A percentile compares a stretch with the other conserved stretches of the same genome.
Evolutionary conservation across 306 rosid genomes (phyloP).

Genomic region (Cicer pinnatifidum): DNA sequence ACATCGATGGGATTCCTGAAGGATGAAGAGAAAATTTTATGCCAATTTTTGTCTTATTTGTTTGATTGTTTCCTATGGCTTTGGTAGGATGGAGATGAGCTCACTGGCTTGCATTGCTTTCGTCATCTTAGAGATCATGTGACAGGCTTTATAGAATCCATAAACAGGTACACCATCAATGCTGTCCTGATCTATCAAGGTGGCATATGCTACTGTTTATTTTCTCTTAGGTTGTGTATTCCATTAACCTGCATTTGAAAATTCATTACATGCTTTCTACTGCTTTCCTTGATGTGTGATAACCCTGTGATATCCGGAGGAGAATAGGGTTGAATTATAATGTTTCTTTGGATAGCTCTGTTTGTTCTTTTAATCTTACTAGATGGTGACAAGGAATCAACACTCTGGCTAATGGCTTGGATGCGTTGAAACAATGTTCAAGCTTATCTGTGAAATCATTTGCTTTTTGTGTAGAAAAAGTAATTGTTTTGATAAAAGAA

Average conservation of each 20-base stretch:
- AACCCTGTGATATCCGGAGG: background rate
- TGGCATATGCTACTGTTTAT: slow-evolving; percentile 31
- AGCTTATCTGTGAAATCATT: background rate
- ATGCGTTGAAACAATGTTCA: slow-evolving; percentile 20
- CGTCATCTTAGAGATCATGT: slow-evolving; percentile 94
- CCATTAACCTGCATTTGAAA: slow-evolving; percentile 31
- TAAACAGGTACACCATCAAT: slow-evolving; percentile 71
- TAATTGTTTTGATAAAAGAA: background rate
- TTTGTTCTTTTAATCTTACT: slow-evolving; percentile 12
- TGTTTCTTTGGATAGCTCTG: slow-evolving; percentile 1
- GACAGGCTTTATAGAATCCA: slow-evolving; percentile 83
- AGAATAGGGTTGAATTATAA: slow-evolving; percentile 11
- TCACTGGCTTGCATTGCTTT: slow-evolving; percentile 95
- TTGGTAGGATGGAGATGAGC: slow-evolving; percentile 93
- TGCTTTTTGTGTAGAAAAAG: background rate
- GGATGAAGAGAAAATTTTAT: slow-evolving; percentile 9
- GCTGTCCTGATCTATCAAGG: slow-evolving; percentile 33
- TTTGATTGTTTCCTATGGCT: slow-evolving; percentile 46
- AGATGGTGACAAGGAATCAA: slow-evolving; percentile 13
- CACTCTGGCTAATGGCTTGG: slow-evolving; percentile 18
- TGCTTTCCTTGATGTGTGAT: slow-evolving; percentile 24
- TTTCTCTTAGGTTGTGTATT: slow-evolving; percentile 9
- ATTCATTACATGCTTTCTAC: slow-evolving; percentile 28
- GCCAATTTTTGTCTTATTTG: slow-evolving; percentile 30
- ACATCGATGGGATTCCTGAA: slow-evolving; percentile 33